phyloP scores from a whole-genome alignment of 202 grass and related monocot genomes.

The Setaria viridis region DNA sequence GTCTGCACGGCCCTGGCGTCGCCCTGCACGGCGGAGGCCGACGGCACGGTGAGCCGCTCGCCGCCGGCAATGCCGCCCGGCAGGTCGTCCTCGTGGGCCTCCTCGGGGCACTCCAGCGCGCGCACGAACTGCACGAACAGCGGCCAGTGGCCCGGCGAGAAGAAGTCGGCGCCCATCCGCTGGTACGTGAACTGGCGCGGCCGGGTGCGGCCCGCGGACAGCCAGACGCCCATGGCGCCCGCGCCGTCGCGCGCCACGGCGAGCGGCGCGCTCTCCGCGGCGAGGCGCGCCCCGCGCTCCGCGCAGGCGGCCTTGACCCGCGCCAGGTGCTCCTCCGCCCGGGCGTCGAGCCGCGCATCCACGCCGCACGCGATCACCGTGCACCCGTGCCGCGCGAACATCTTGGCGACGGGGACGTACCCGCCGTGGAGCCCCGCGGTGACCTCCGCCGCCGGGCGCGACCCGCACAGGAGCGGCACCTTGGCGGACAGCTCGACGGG shows the following conservation, averaged over 20 bases:
- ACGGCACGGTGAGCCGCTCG: conserved; percentile 14
- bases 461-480: conserved; percentile 63
- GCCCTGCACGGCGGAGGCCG: neutral
- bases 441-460: conserved; percentile 58
- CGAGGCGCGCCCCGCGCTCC: conserved; percentile 52
- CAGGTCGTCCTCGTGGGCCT: conserved; percentile 60
- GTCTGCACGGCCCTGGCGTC: conserved; percentile 52
- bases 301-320: conserved; percentile 64
- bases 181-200: conserved; percentile 66
- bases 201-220: conserved; percentile 35
- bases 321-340: conserved; percentile 47
- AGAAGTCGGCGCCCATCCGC: conserved; percentile 85
- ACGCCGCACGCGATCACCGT: conserved; percentile 66
- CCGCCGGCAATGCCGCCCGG: neutral
- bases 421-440: conserved; percentile 75
- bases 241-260: conserved; percentile 37
- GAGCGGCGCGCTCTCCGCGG: conserved; percentile 74
- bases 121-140: conserved; percentile 73
- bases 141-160: conserved; percentile 90
- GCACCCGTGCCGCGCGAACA: conserved; percentile 63
- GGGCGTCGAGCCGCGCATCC: conserved; percentile 56
- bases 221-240: conserved; percentile 47
- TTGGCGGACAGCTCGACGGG: conserved; percentile 66
- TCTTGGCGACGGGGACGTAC: conserved; percentile 59
- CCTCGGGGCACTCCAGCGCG: conserved; percentile 50